Base-by-base conservation (phyloP, 169 alveolate genomes). In the Eimeria brunetti region DNA sequence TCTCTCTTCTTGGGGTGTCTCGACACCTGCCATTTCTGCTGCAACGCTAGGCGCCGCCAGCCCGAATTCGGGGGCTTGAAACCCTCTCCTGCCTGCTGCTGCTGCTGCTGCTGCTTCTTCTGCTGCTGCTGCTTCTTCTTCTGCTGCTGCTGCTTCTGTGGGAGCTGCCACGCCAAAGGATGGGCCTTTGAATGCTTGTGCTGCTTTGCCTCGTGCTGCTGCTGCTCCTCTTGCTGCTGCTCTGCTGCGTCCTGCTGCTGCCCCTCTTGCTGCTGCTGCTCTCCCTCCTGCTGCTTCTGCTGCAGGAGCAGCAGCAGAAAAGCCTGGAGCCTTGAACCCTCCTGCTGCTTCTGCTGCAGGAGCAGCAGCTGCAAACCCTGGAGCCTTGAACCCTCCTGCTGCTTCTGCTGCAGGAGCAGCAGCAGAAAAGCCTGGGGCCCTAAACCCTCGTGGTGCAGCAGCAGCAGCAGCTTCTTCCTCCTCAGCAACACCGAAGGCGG, bases 91-190 rank as follows among this genome's bases (percentile, higher is more conserved):
- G 38, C 49, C 83, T 73, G 12, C 83, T 73, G 83, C 83, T 73
- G 44, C 56, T 73, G 83, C 51, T 64, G 75, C 83, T 73, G 83
- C 51, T 38, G 38, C 51, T 22, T 38, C 62, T 73, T 73, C 56
- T n/a, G 51, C 83, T 12, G 51, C 83, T 38, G 46, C 83, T 30
- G 83, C 83, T 36, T 12, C 83, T 38, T 18, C 51, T 20, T 24
- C 83, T 73, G 20, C 83, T 12, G 46, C 83, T 73, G 12, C 83
- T 73, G 83, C 51, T 38, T 9, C 64, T 46, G 88, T 78, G 0
- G 88, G 88, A 12, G 88, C 88, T 0, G 88, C 88, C 0, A 78
- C 88, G 24, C 88, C 88, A 44, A 78, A 78, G 16, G 88, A 78
- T 16, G 88, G 88, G 41, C 88, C 88, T 38, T 78, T 24, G 64